Evolutionary conservation across 176 grass and related monocot species (phyloP), one percentile per base, ranked within the genome.

Genomic region (Raddia guianensis): DNA sequence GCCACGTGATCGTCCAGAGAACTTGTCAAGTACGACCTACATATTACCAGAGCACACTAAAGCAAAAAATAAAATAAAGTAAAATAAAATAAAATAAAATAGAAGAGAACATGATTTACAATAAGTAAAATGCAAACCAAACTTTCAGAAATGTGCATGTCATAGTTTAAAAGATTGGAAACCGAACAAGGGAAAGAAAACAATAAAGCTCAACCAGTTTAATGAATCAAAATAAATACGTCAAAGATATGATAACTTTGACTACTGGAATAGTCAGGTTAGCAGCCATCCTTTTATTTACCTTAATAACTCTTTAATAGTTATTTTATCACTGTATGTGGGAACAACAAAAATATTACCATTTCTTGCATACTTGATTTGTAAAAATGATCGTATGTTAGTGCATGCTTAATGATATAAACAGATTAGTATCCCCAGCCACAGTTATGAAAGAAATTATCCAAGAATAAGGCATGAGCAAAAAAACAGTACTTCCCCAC

Each of bases 1-100:
- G 46, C 96, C 96, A 52, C 93, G 92, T 73, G 96, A 99, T 56
- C 96, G 88, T 32, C 96, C 96, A 37, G 96, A 94, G 81, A 86
- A 94, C 70, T 91, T 94, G 78, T 99, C 93, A 79, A 93, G 81
- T 47, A 96, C 90, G 11, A 99, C 92, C 97, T 99, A 73, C 66
- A 80, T 11, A 56, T 70, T 21, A 79, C 14, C 40, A 70, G 10
- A 66, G 6, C 11, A 40, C 37, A 40, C 37, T 40, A 40, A 40
- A 63, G 60, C 60, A 34, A 40, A 40, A 40, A 40, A n/a, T n/a
- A n/a, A n/a, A n/a, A n/a, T n/a, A n/a, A 83, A 54, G 45, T 37
- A n/a, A 55, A 32, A 5, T 81, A 67, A 79, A 58, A 12, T 21
- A 19, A 32, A 60, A 44, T 65, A 20, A 18, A 19, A 32, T 54